phyloP scores from a whole-genome alignment of 768 basidiomycete species.

The Sarcomyxa edulis region DNA sequence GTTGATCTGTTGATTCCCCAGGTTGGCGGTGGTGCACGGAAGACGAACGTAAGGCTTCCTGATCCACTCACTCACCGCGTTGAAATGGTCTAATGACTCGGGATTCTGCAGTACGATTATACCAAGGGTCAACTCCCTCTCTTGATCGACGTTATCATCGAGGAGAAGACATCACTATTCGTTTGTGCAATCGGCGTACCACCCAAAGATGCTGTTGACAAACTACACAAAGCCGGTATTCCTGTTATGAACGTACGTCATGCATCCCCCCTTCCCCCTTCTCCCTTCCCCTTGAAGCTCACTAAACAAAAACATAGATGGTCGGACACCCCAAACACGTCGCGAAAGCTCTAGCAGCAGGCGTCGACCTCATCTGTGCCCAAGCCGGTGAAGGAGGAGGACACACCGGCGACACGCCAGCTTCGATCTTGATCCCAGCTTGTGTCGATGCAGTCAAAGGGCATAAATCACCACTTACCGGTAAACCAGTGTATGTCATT shows the following conservation, averaged over 20 bases:
- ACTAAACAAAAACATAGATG: constrained; percentile 36
- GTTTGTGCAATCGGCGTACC: constrained; percentile 91
- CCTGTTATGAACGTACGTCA: constrained; percentile 66
- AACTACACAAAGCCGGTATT: constrained; percentile 79
- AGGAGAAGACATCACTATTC: constrained; percentile 83
- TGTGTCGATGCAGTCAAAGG: constrained; percentile 83
- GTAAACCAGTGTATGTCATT: constrained; percentile 79
- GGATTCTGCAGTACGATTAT: constrained; percentile 66
- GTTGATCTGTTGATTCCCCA: constrained; percentile 89
- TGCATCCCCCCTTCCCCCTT: neutral
- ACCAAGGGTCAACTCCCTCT: constrained; percentile 82
- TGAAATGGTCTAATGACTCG: neutral
- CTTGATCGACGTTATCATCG: constrained; percentile 86
- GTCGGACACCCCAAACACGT: constrained; percentile 95
- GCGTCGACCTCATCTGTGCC: constrained; percentile 91
- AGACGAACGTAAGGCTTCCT: constrained; percentile 67
- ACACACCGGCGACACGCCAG: constrained; percentile 80
- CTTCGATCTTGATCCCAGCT: constrained; percentile 85
- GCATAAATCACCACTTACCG: constrained; percentile 72
- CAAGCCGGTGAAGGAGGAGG: constrained; percentile 93
- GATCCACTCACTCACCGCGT: too few relatives aligned
- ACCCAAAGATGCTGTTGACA: constrained; percentile 61
- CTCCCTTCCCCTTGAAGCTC: neutral
- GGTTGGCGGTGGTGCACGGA: constrained; percentile 81
- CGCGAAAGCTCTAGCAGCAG: constrained; percentile 70